Conservation (phyloP, 2,329 filamentous ascomycete genomes). For the Anthostomella pinea region DNA sequence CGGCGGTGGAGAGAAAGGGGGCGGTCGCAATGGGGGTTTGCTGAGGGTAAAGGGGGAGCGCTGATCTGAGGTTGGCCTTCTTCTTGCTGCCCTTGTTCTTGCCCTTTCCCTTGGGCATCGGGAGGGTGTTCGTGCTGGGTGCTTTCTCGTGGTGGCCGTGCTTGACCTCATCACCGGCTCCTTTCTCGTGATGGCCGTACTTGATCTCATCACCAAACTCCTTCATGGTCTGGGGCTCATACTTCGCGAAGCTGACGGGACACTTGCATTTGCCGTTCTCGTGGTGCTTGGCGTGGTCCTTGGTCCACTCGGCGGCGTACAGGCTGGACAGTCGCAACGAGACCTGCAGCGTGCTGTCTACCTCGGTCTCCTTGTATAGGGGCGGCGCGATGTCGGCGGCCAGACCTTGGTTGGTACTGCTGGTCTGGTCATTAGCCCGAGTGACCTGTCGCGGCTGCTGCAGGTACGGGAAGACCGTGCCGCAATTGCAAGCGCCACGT, state of each 20-base stretch:
- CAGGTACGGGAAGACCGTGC: slow-evolving; percentile 36
- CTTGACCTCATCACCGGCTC: slow-evolving; percentile 2
- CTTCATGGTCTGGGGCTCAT: slow-evolving; percentile 15
- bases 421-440: slow-evolving; percentile 1
- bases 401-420: background rate
- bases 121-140: too few species aligned
- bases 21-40: too few species aligned
- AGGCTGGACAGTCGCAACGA: slow-evolving; percentile 34
- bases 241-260: slow-evolving; percentile 31
- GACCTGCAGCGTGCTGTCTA: slow-evolving; percentile 16
- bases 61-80: too few species aligned
- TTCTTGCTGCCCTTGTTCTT: too few species aligned
- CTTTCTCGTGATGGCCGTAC: background rate
- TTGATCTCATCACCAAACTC: slow-evolving; percentile 1
- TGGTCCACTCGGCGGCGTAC: slow-evolving; percentile 41
- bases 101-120: too few species aligned
- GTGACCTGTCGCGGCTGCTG: slow-evolving; percentile 32
- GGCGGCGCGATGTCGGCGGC: slow-evolving; percentile 1
- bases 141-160: background rate
- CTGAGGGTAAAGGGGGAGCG: too few species aligned
- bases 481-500: slow-evolving; percentile 41
- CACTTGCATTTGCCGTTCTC: slow-evolving; percentile 35
- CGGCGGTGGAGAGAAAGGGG: too few species aligned
- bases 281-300: slow-evolving; percentile 38
- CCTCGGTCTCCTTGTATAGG: slow-evolving; percentile 18